Base-by-base conservation (phyloP, 176 grass and related monocot species). In the Carex pumila region DNA sequence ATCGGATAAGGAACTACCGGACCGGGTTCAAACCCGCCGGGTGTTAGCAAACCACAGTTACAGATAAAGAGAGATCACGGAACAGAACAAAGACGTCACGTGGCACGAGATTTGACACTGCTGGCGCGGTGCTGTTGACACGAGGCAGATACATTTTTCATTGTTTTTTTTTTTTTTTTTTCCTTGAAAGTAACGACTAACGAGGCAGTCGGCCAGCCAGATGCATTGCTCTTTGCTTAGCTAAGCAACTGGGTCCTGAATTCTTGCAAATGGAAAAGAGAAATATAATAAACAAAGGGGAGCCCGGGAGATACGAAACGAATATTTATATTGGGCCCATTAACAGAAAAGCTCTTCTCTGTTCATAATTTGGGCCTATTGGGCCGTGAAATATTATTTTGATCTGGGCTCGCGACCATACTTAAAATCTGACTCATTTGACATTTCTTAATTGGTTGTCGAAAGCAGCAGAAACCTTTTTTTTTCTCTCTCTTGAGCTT, bases 121-220 rank as follows among this genome's bases (percentile, higher is more conserved):
- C 36, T 30, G 83, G 34, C 21, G 34, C 83, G 55, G n/a, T 64
- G 83, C 17, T 21, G 5, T 47, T 43, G 83, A 85, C 83, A 85
- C 83, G 83, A 64, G 55, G 54, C 49, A 7, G 32, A 53, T 67
- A 13, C 59, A 21, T 11, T 62, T 79, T 36, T 55, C 21, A 1
- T 79, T 10, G 0, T 32, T 39, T 0, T 32, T 9, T 15, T 59
- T 59, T 15, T 55, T 10, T 25, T 39, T 4, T 39, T 39, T 39
- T 0, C 0, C 3, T 12, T 79, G 50, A 41, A n/a, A 70, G 66
- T 43, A 7, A 70, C 66, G 66, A 70, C 36, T 43, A 7, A 70
- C 66, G 66, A 43, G 36, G 66, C 34, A 70, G 67, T 70, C 25
- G 47, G 47, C 17, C 58, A 12, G 47, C 17, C 58, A 12, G 63